phyloP scores from a whole-genome alignment of 192 early-diverging fungal genomes.

The Podila horticola region DNA sequence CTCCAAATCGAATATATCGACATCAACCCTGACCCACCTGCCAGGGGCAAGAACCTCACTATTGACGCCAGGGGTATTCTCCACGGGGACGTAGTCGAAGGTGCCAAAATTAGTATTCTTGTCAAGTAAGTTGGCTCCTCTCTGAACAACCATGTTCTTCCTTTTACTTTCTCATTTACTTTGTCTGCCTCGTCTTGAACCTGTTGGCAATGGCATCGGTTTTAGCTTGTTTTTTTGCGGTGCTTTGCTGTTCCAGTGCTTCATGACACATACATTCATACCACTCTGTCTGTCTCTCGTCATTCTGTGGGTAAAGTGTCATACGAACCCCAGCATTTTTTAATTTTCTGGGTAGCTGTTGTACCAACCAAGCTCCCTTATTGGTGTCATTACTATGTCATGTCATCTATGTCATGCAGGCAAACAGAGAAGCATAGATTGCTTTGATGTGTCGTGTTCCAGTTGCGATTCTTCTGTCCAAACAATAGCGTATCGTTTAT shows the following conservation, averaged over 20 bases:
- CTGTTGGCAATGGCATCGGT: background rate
- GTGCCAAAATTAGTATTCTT: slow-evolving; percentile 53
- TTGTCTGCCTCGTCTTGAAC: no score
- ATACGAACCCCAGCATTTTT: slow-evolving; percentile 4
- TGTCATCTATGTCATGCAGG: no score
- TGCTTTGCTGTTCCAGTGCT: background rate
- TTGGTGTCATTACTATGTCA: no score
- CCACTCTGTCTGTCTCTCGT: background rate
- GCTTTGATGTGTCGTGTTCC: no score
- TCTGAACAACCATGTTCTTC: background rate
- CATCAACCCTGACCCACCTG: slow-evolving; percentile 61
- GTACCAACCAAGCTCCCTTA: background rate
- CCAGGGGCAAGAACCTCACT: slow-evolving; percentile 52
- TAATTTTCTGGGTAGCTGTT: background rate
- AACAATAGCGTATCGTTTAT: no score
- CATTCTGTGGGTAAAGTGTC: background rate
- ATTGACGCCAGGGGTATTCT: slow-evolving; percentile 60
- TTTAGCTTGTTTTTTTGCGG: no score
- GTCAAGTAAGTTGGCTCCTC: slow-evolving; percentile 52
- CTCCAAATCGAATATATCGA: slow-evolving; percentile 54
- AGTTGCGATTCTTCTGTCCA: no score
- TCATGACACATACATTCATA: no score
- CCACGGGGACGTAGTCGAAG: slow-evolving; percentile 49
- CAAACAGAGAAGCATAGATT: no score
- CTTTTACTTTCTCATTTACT: background rate